Conservation (phyloP, 2,329 filamentous ascomycete species). For the Parastagonospora avenae region DNA sequence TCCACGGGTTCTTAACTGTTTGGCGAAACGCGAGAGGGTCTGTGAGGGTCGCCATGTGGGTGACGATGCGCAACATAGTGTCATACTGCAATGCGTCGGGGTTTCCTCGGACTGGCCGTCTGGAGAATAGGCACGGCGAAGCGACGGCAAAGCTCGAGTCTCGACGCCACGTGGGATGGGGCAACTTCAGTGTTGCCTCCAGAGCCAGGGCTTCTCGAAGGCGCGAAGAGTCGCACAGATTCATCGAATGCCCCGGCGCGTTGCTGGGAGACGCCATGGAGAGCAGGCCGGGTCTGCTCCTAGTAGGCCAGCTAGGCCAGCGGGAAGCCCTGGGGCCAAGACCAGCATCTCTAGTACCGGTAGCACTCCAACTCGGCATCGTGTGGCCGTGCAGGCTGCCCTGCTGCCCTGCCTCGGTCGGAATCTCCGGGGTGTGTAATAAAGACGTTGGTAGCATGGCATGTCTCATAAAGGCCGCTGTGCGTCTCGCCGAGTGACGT, state of each 20-base stretch:
- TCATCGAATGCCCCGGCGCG: background rate
- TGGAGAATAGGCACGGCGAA: background rate
- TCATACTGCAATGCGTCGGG: background rate
- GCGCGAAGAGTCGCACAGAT: background rate
- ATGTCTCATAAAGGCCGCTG: background rate
- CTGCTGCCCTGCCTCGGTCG: constrained; percentile 3
- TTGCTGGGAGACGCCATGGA: background rate
- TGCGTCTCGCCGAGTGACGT: too few relatives aligned
- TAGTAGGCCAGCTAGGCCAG: too few relatives aligned
- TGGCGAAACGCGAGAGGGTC: background rate
- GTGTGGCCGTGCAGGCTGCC: background rate
- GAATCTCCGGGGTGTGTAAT: background rate
- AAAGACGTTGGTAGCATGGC: background rate
- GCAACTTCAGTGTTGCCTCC: background rate
- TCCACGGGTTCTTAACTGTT: too few relatives aligned
- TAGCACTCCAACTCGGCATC: background rate
- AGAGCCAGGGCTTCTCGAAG: background rate
- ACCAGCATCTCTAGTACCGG: background rate
- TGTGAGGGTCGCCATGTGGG: background rate
- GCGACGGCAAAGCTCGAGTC: background rate
- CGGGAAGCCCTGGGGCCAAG: background rate
- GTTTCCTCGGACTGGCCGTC: background rate
- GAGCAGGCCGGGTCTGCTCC: background rate
- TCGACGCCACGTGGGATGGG: background rate
- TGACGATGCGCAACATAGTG: background rate